Conservation (phyloP, 768 basidiomycete species). For the Leccinum broughii region DNA sequence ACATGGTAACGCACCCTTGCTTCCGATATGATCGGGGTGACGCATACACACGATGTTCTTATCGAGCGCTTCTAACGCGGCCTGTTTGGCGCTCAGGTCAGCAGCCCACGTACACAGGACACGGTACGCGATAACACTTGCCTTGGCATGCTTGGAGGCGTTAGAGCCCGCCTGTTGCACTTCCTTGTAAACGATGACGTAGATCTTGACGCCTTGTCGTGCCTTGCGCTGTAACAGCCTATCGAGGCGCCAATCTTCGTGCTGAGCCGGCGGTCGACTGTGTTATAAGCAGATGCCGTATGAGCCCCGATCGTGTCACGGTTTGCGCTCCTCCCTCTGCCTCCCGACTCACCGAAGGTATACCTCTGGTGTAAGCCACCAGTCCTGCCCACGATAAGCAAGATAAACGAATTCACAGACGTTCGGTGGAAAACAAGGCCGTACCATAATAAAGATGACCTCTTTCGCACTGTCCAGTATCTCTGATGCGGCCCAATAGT, state of each 20-base stretch:
- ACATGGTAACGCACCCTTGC: constrained; percentile 49
- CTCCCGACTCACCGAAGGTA: constrained; percentile 56
- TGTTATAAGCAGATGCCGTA: neutral
- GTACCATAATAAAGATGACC: constrained; percentile 85
- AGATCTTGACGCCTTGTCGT: constrained; percentile 86
- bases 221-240: constrained; percentile 84
- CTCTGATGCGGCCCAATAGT: constrained; percentile 93
- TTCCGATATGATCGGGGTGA: constrained; percentile 87
- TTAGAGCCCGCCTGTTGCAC: constrained; percentile 91
- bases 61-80: constrained; percentile 77
- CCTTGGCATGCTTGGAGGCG: constrained; percentile 85
- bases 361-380: constrained; percentile 95
- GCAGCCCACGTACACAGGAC: neutral
- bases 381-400: constrained; percentile 49
- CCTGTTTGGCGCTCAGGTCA: constrained; percentile 38
- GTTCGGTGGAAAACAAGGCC: constrained; percentile 12
- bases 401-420: neutral
- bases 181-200: constrained; percentile 95
- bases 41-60: constrained; percentile 87
- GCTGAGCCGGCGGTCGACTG: constrained; percentile 76
- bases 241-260: constrained; percentile 90
- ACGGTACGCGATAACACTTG: constrained; percentile 11
- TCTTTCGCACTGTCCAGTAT: constrained; percentile 81
- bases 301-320: constrained; percentile 5
- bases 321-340: neutral